Evolutionary conservation across 768 basidiomycete genomes (phyloP).

Genomic region (Pisolithus tinctorius): DNA sequence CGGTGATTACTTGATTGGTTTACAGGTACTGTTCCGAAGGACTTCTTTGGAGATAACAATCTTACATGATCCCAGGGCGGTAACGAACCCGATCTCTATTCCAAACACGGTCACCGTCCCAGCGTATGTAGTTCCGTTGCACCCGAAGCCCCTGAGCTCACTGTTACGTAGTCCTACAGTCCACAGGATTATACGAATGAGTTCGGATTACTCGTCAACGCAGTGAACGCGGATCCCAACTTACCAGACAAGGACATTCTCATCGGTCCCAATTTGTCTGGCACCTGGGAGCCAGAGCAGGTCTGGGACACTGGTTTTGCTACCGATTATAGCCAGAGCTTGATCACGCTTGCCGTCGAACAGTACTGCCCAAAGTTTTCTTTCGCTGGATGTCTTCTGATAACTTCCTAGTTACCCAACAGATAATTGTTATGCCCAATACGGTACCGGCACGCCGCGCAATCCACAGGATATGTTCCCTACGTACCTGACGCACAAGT

Average conservation of each 20-base stretch:
- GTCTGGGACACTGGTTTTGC: conserved; percentile 50
- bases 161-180: conserved; percentile 13
- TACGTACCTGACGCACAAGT: conserved; percentile 45
- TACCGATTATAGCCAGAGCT: conserved; percentile 32
- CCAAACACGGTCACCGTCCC: conserved; percentile 32
- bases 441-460: conserved; percentile 31
- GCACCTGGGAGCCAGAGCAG: conserved; percentile 44
- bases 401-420: conserved; percentile 42
- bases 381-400: conserved; percentile 2
- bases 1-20: conserved; percentile 57
- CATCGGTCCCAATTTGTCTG: conserved; percentile 59
- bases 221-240: conserved; percentile 33
- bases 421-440: conserved; percentile 56
- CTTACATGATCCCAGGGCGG: conserved; percentile 42
- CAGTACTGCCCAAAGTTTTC: conserved; percentile 28
- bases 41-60: neutral
- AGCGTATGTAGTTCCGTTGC: neutral
- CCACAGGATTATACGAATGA: conserved; percentile 45
- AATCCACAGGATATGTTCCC: conserved; percentile 45
- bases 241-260: conserved; percentile 41
- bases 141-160: neutral
- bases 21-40: conserved; percentile 20
- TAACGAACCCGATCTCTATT: conserved; percentile 77
- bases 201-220: conserved; percentile 41
- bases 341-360: conserved; percentile 48